Evolutionary conservation across 106 monocot species (phyloP), one percentile per base, ranked within the genome.

Genomic region (Platanthera guangdongensis): DNA sequence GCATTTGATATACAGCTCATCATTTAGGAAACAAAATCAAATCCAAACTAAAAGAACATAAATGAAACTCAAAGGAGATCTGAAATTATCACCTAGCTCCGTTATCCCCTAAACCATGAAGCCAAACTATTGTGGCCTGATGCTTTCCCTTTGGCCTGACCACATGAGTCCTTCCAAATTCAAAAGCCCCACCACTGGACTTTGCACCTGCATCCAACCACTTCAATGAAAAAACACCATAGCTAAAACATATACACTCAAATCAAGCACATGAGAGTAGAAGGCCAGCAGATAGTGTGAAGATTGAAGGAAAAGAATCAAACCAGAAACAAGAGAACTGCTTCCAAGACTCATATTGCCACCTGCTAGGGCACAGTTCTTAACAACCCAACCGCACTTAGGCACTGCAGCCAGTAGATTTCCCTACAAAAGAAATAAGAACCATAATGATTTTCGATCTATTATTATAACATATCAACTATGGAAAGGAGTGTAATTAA

Each of bases 91-190:
- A 95, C 95, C 95, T 95, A 19, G 88, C 85, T 65, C 95, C 95
- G 76, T 90, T 90, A 74, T 95, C 95, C 12, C 95, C 92, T 46
- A 95, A 72, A 51, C 95, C 95, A 78, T 95, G 95, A 81, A 95
- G 95, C 95, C 95, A 95, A 25, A 95, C 88, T 68, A 95, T 80
- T 14, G 95, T 95, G 0, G 92, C 90, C 71, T 84, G 87, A 57
- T 95, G 95, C 68, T 77, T 85, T 32, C 92, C 95, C 77, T 90
- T 95, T 47, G 95, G 95, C 77, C 86, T 86, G 71, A 95, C 88
- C 60, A 95, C 92, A 87, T 93, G 90, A 54, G 95, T 95, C 74
- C 95, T 90, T 30, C 95, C 95, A 83, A 82, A 95, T 68, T 95
- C 90, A 72, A 90, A 65, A 18, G 78, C 22, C 79, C 77, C 83